Base-by-base conservation (phyloP, 106 monocot genomes). In the Xerophyta viscosa region DNA sequence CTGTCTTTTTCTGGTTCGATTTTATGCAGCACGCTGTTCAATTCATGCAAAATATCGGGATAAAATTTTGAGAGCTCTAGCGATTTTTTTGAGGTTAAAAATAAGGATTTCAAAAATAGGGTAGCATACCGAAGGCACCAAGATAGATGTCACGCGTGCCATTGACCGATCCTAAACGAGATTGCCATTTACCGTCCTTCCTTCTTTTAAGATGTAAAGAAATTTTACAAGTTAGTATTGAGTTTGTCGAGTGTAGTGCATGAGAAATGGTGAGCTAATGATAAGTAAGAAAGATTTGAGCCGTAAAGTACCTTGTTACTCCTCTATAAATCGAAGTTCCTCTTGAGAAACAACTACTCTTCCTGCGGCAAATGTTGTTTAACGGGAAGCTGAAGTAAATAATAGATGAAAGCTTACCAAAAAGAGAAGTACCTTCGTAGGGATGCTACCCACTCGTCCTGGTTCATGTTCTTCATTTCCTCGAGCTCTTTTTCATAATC, bases 371-470 rank as follows among this genome's bases (percentile, higher is more conserved):
- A 2, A 61, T 30, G 44, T 3, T 27, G 17, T 33, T 33, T 11
- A 6, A 6, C n/a, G n/a, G n/a, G n/a, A n/a, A n/a, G n/a, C n/a
- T n/a, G n/a, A n/a, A n/a, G n/a, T n/a, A n/a, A n/a, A n/a, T n/a
- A n/a, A n/a, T n/a, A n/a, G n/a, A n/a, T n/a, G n/a, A n/a, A n/a
- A n/a, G n/a, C n/a, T n/a, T n/a, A n/a, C n/a, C n/a, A n/a, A n/a
- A n/a, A n/a, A n/a, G n/a, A n/a, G n/a, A n/a, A n/a, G n/a, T n/a
- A 76, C 81, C 81, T 82, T 65, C 71, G 76, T 1, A 82, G 50
- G 23, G 64, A 69, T 21, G 70, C 66, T 27, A 76, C 60, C 41
- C 66, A 82, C 71, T 76, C 81, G 30, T 72, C 76, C 36, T 56
- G 57, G 24, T 58, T 65, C 71, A 76, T 63, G 31, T 61, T 36